phyloP scores from a whole-genome alignment of 495 filamentous ascomycete genomes.

The Clohesyomyces aquaticus region DNA sequence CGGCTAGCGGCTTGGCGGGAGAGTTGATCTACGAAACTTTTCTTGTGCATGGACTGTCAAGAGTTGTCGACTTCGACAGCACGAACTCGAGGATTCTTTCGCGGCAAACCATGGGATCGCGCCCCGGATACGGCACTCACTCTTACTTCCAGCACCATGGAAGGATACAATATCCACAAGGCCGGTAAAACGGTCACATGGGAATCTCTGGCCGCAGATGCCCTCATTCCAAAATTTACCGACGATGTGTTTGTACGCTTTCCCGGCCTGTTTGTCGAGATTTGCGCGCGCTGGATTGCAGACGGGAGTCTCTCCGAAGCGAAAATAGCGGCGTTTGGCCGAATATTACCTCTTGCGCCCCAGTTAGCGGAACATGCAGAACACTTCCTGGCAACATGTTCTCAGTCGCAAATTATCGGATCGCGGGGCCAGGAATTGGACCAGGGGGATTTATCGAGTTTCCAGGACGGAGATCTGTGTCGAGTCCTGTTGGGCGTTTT shows the following conservation, averaged over 20 bases:
- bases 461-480: constrained; percentile 13
- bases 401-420: constrained; percentile 48
- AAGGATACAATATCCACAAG: constrained; percentile 55
- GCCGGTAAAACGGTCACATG: constrained; percentile 22
- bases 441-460: not conserved
- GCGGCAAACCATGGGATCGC: constrained; percentile 37
- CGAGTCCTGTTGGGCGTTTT: constrained; percentile 68
- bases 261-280: constrained; percentile 72
- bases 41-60: too few relatives aligned
- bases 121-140: constrained; percentile 15
- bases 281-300: constrained; percentile 74
- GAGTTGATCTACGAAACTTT: constrained; percentile 31
- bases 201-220: constrained; percentile 40
- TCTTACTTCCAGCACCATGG: constrained; percentile 48
- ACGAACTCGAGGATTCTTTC: not conserved
- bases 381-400: constrained; percentile 47
- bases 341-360: constrained; percentile 78
- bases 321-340: constrained; percentile 73
- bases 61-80: too few relatives aligned
- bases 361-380: constrained; percentile 62
- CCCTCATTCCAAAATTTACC: constrained; percentile 67
- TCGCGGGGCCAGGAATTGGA: constrained; percentile 35
- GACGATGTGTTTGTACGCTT: constrained; percentile 70
- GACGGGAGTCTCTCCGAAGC: constrained; percentile 50
- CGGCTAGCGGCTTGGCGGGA: constrained; percentile 41